Base-by-base conservation (phyloP, 2,329 filamentous ascomycete genomes). In the Penicillium sp. region DNA sequence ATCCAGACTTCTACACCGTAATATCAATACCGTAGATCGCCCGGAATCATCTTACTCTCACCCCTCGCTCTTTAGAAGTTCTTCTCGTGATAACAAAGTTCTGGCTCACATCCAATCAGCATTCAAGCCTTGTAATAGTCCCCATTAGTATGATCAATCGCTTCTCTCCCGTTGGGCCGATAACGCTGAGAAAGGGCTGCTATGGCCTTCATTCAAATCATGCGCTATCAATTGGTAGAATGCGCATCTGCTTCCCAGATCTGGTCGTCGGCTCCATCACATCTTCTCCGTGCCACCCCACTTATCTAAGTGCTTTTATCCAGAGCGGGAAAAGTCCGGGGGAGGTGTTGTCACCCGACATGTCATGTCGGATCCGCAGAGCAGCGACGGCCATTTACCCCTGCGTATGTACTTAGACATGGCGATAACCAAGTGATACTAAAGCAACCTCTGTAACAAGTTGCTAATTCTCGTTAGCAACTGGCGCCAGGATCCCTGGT, bases 401-500 rank as follows among this genome's bases (percentile, higher is more conserved):
- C 26, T 23, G 11, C 16, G 37, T 27, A 26, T n/a, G 3, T 20
- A 20, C 18, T 3, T 20, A 20, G 14, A 27, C 28, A 54, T 20
- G 31, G 14, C 31, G 55, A 61, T 58, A 61, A 45, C 50, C 39
- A 34, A 28, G 40, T 46, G 26, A 26, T 28, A 44, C n/a, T 49
- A 40, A 45, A 42, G 48, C 11, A 8, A n/a, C n/a, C 7, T 20
- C 18, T 3, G 18, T 20, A 20, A 20, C 31, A 3, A 6, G 11
- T 63, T 61, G 54, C 52, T 58, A 61, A 9, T 45, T 44, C 24
- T 27, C 50, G 51, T 62, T 63, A 63, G 58, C 55, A 60, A 58
- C 44, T 29, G 42, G 20, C 42, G 44, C 47, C 42, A 46, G 49
- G 46, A 32, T 42, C 46, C 36, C 23, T 13, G 36, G 40, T 26